phyloP scores from a whole-genome alignment of 768 basidiomycete genomes.

The Mycena floridula region DNA sequence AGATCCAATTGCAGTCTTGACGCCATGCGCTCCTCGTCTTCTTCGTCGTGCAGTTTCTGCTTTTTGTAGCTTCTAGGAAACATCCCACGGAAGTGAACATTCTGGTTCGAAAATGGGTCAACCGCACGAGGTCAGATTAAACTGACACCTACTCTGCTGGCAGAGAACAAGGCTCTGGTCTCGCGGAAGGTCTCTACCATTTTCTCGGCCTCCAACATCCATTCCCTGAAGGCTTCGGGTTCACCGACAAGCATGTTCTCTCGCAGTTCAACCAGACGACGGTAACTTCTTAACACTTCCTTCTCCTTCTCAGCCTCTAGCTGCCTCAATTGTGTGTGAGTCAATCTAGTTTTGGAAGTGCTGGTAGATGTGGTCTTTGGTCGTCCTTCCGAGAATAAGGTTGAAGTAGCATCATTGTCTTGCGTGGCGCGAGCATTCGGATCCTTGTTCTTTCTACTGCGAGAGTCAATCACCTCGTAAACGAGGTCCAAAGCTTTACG shows the following conservation, averaged over 20 bases:
- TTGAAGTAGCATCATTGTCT: slow-evolving; percentile 23
- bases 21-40: slow-evolving; percentile 66
- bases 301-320: slow-evolving; percentile 63
- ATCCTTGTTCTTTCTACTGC: slow-evolving; percentile 38
- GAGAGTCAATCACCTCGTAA: slow-evolving; percentile 66
- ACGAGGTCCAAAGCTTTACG: slow-evolving; percentile 79
- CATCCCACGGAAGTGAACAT: slow-evolving; percentile 64
- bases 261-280: slow-evolving; percentile 59
- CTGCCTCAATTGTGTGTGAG: slow-evolving; percentile 51
- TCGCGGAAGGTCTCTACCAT: slow-evolving; percentile 87
- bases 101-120: slow-evolving; percentile 25
- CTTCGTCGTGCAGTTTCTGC: slow-evolving; percentile 37
- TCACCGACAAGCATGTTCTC: slow-evolving; percentile 38
- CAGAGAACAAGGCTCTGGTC: slow-evolving; percentile 77
- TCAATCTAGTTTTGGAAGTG: slow-evolving; percentile 40
- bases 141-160: slow-evolving; percentile 54
- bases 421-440: slow-evolving; percentile 7
- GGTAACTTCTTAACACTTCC: slow-evolving; percentile 55
- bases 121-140: neutral
- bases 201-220: slow-evolving; percentile 80
- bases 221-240: slow-evolving; percentile 44
- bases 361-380: slow-evolving; percentile 23
- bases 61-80: slow-evolving; percentile 43
- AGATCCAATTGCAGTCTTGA: slow-evolving; percentile 72
- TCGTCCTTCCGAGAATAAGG: slow-evolving; percentile 59